These are phyloP conservation scores for Paralagenidium karlingii DNA, from an alignment of 352 stramenopile species.

Conservation along the genomic window DNA sequence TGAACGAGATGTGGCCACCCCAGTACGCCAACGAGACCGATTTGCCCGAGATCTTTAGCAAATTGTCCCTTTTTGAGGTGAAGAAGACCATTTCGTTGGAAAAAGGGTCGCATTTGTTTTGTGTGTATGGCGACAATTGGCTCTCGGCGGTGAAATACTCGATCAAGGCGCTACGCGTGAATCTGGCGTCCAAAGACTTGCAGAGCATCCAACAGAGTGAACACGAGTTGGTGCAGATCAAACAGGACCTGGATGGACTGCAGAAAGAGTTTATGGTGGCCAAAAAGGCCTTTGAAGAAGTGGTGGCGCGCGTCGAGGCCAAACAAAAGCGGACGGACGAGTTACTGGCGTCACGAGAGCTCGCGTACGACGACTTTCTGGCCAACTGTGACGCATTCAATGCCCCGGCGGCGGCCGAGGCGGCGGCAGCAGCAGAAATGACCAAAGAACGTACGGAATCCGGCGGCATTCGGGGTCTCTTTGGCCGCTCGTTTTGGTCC, in stretches of 20 bases:
- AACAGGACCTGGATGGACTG: slow-evolving; percentile 57
- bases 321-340: slow-evolving; percentile 66
- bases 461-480: too few species aligned
- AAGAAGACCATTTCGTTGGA: slow-evolving; percentile 65
- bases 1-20: slow-evolving; percentile 67
- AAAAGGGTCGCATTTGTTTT: slow-evolving; percentile 75
- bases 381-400: slow-evolving; percentile 32
- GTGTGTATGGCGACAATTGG: slow-evolving; percentile 84
- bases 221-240: slow-evolving; percentile 58
- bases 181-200: slow-evolving; percentile 32
- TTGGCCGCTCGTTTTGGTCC: too few species aligned
- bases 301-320: slow-evolving; percentile 44
- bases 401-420: not conserved
- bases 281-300: slow-evolving; percentile 73
- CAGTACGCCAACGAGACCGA: slow-evolving; percentile 29
- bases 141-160: slow-evolving; percentile 81
- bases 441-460: too few species aligned
- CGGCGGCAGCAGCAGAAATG: too few species aligned
- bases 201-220: slow-evolving; percentile 60
- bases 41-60: slow-evolving; percentile 73
- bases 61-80: slow-evolving; percentile 73
- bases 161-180: slow-evolving; percentile 76
- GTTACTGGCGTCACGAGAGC: slow-evolving; percentile 44
- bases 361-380: slow-evolving; percentile 70
- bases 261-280: slow-evolving; percentile 72